Evolutionary conservation across 192 early-diverging fungal genomes (phyloP).

Genomic region (Geosiphon pyriformis): DNA sequence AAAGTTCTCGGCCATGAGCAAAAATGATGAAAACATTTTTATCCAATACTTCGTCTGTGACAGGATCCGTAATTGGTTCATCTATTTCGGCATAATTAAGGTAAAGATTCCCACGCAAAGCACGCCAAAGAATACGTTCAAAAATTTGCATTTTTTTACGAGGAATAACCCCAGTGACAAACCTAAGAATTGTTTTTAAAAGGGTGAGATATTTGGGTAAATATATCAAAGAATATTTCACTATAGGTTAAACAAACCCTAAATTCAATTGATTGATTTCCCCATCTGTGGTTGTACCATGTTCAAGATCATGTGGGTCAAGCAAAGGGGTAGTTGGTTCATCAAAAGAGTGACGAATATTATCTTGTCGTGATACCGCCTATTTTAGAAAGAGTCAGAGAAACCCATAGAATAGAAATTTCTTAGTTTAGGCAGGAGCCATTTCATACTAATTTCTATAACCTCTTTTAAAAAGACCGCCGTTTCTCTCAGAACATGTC

Average conservation of each 20-base stretch:
- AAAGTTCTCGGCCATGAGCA: constrained; percentile 89
- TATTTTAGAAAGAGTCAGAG: constrained; percentile 19
- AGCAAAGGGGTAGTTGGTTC: constrained; percentile 54
- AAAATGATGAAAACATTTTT: constrained; percentile 99
- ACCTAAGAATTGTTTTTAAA: too few species aligned
- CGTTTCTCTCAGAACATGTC: constrained; percentile 86
- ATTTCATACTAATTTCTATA: constrained; percentile 12
- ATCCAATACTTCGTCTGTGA: constrained; percentile 77
- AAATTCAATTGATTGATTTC: constrained; percentile 12
- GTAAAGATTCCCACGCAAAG: constrained; percentile 94
- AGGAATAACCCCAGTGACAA: constrained; percentile 93
- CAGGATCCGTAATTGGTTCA: constrained; percentile 88
- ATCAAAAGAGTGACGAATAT: constrained; percentile 44
- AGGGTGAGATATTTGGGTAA: too few species aligned
- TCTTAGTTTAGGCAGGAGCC: not conserved
- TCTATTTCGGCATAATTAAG: constrained; percentile 96
- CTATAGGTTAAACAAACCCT: constrained; percentile 12
- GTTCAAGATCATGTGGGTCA: constrained; percentile 49
- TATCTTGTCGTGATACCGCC: constrained; percentile 40
- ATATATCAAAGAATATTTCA: constrained; percentile 39
- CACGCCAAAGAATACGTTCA: constrained; percentile 94
- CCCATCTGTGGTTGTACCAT: constrained; percentile 18
- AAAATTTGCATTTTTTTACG: constrained; percentile 79
- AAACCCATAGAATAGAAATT: too few species aligned
- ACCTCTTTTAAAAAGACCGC: constrained; percentile 77